Evolutionary conservation across 768 basidiomycete genomes (phyloP).

Genomic region (Dentipellis sp.): DNA sequence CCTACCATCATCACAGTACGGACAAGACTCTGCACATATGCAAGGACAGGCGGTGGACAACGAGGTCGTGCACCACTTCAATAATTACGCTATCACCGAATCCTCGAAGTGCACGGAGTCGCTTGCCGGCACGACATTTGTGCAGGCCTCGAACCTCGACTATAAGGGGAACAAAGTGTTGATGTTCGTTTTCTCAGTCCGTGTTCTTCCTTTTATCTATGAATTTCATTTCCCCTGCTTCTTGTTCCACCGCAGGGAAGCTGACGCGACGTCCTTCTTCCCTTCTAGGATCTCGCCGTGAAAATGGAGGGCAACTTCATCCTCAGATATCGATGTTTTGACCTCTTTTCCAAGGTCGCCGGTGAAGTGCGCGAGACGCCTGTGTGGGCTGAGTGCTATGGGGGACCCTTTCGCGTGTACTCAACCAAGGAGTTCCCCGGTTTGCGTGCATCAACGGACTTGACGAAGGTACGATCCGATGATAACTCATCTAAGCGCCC

Average conservation of each 20-base stretch:
- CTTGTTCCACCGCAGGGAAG: not conserved
- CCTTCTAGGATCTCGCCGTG: constrained; percentile 56
- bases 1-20: constrained; percentile 4
- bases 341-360: constrained; percentile 38
- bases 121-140: constrained; percentile 52
- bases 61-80: constrained; percentile 36
- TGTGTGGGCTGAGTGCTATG: constrained; percentile 57
- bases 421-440: constrained; percentile 69
- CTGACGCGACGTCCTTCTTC: not conserved
- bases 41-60: constrained; percentile 12
- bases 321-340: constrained; percentile 59
- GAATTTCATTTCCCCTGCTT: not conserved
- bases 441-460: constrained; percentile 51
- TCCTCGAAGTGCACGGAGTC: constrained; percentile 40
- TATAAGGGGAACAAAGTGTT: constrained; percentile 46
- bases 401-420: constrained; percentile 54
- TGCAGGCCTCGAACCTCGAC: constrained; percentile 43
- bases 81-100: constrained; percentile 35
- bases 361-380: constrained; percentile 26
- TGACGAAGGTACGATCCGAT: constrained; percentile 44
- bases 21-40: constrained; percentile 1
- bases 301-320: constrained; percentile 59
- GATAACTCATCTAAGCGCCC: not conserved
- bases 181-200: constrained; percentile 58
- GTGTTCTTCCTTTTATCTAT: constrained; percentile 18